Conservation (phyloP, 2,329 filamentous ascomycete species). For the Hymenoscyphus infarciens region DNA sequence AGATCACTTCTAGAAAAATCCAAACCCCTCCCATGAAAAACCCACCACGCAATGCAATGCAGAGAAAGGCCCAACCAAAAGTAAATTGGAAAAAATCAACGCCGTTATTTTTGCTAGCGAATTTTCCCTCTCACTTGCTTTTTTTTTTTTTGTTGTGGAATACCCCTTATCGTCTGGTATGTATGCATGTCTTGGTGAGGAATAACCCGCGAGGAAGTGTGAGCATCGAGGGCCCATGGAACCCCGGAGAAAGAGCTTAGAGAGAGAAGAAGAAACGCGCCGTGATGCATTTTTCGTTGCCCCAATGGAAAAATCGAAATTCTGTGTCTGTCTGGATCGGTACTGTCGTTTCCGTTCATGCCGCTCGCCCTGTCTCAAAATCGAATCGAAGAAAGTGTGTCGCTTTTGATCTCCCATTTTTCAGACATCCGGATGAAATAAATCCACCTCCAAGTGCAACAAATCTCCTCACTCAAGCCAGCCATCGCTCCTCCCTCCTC, state of each 20-base stretch:
- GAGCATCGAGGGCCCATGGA: no score
- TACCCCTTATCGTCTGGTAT: not conserved
- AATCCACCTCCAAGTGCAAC: no score
- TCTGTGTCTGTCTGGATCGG: not conserved
- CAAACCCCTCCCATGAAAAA: not conserved
- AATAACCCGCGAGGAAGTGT: not conserved
- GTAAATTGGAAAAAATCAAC: not conserved
- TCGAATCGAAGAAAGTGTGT: not conserved
- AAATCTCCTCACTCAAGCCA: slow-evolving; percentile 30
- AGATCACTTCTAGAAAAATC: no score
- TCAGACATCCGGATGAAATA: not conserved
- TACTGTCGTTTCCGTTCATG: not conserved
- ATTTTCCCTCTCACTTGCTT: not conserved
- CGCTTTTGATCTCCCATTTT: not conserved
- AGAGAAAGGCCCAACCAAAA: not conserved
- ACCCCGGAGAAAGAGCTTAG: no score
- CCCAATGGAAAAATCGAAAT: not conserved
- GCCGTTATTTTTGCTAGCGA: not conserved
- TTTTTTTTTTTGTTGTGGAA: not conserved
- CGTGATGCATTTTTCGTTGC: not conserved
- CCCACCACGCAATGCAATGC: slow-evolving; percentile 3
- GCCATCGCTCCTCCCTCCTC: slow-evolving; percentile 34
- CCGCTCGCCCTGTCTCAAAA: not conserved
- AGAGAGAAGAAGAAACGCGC: no score
- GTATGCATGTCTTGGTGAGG: not conserved